Evolutionary conservation across 2,329 filamentous ascomycete genomes (phyloP).

Genomic region (Phyllosticta citrichinensis): DNA sequence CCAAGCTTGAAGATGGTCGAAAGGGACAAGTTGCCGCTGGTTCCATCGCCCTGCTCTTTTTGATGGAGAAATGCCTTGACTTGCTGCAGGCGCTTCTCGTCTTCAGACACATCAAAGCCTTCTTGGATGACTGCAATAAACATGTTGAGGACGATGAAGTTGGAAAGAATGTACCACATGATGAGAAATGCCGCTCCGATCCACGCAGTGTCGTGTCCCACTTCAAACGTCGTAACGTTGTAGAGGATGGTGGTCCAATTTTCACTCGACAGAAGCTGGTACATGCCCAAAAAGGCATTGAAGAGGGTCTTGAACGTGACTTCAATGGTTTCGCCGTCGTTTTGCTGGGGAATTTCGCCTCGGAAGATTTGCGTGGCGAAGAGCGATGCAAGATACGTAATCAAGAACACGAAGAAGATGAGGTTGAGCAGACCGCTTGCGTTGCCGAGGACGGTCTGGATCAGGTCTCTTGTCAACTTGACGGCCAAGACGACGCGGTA

Average conservation of each 20-base stretch:
- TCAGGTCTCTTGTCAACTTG: slow-evolving; percentile 75
- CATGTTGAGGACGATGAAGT: slow-evolving; percentile 97
- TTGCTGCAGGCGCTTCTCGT: slow-evolving; percentile 94
- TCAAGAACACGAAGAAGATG: slow-evolving; percentile 91
- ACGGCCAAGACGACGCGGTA: slow-evolving; percentile 89
- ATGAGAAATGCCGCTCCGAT: slow-evolving; percentile 86
- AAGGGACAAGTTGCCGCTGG: slow-evolving; percentile 57
- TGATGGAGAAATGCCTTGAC: slow-evolving; percentile 89
- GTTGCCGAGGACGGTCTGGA: slow-evolving; percentile 80
- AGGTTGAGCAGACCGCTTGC: slow-evolving; percentile 85
- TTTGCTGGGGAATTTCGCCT: slow-evolving; percentile 63
- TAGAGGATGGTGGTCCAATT: slow-evolving; percentile 91
- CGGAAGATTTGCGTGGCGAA: slow-evolving; percentile 90
- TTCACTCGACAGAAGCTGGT: slow-evolving; percentile 90
- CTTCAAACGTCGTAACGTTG: slow-evolving; percentile 61
- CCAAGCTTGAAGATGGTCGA: slow-evolving; percentile 53
- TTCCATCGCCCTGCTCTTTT: slow-evolving; percentile 60
- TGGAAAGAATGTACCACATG: slow-evolving; percentile 89
- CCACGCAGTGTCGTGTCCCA: slow-evolving; percentile 65
- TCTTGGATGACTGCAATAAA: slow-evolving; percentile 99
- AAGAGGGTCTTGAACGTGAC: slow-evolving; percentile 85
- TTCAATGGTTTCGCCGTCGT: slow-evolving; percentile 53
- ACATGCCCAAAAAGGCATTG: slow-evolving; percentile 96
- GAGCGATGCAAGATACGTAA: slow-evolving; percentile 88
- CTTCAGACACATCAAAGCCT: slow-evolving; percentile 97